Conservation (phyloP, 805 yeast species). For the Candida stauntonica region DNA sequence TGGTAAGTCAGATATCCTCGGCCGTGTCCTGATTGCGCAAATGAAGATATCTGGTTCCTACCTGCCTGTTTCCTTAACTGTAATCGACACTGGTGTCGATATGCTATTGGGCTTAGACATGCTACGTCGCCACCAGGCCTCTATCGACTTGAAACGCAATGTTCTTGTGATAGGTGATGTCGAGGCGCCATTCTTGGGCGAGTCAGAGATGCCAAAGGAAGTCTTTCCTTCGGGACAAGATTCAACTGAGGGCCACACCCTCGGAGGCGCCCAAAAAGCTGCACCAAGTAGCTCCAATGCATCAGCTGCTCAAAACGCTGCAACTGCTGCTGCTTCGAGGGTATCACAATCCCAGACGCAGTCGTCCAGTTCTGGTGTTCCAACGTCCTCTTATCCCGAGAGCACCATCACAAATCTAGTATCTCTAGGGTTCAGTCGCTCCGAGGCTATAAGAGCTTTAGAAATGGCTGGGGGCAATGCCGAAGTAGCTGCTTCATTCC, state of each 20-base stretch:
- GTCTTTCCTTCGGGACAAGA: background rate
- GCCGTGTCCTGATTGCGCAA: slow-evolving; percentile 86
- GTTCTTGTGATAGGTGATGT: slow-evolving; percentile 67
- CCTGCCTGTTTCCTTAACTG: slow-evolving; percentile 66
- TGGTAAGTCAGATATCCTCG: slow-evolving; percentile 73
- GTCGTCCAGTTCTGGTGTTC: background rate
- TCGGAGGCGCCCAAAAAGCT: too few relatives aligned
- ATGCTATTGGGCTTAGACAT: slow-evolving; percentile 85
- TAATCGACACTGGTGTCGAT: slow-evolving; percentile 68
- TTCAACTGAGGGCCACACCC: too few relatives aligned
- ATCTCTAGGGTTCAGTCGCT: slow-evolving; percentile 65
- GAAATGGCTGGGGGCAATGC: slow-evolving; percentile 67
- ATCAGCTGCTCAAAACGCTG: slow-evolving; percentile 14
- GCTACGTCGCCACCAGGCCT: slow-evolving; percentile 84
- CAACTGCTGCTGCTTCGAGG: slow-evolving; percentile 20
- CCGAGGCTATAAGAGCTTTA: slow-evolving; percentile 63
- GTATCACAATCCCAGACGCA: background rate
- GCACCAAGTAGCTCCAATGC: too few relatives aligned
- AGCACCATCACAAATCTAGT: slow-evolving; percentile 42
- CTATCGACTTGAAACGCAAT: slow-evolving; percentile 66
- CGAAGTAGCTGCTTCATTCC: slow-evolving; percentile 79
- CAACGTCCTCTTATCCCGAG: slow-evolving; percentile 29
- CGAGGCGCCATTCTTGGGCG: slow-evolving; percentile 68
- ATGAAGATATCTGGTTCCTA: slow-evolving; percentile 64
- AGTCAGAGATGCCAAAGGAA: slow-evolving; percentile 56